Base-by-base conservation (phyloP, 2,329 filamentous ascomycete species). In the Colletotrichum tabaci region DNA sequence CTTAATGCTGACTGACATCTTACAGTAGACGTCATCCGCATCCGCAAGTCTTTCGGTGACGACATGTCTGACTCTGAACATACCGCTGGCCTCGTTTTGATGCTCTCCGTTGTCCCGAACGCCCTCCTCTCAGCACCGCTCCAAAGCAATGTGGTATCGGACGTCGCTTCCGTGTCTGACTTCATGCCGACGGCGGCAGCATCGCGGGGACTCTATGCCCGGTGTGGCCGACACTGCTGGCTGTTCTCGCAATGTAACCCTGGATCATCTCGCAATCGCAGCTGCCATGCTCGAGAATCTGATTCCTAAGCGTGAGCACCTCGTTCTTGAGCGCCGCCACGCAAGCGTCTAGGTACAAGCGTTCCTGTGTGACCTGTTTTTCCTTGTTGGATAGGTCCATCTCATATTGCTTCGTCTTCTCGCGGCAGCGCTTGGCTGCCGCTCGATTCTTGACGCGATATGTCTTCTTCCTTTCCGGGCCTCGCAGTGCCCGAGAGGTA, bases 371-470 rank as follows among this genome's bases (percentile, higher is more conserved):
- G 15, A 71, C 58, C 23, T 60, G 47, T n/a, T 64, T 63, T 38
- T 71, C 71, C 23, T 38, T 58, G 40, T 40, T 62, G 5, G 44
- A 49, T 16, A 73, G 63, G 13, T 73, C 67, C 3, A 64, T 30
- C 26, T 73, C 71, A 26, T 71, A 64, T 21, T 67, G 67, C 30
- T 70, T 73, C 23, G 67, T 71, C 26, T 73, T 73, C 16, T 73
- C 67, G 21, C 71, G 71, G 10, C 71, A 73, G 8, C 71, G 71
- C 60, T 73, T 73, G 18, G 71, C 71, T 1, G 71, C 71, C 1
- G 67, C 71, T 18, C 71, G 71, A 4, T 73, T 73, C n/a, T 71
- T 73, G 23, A 71, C 67, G 9, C 67, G 71, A 18, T 73, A 64
- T 1, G 56, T 66, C 15, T 52, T 73, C 3, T 67, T 67, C 3